Conservation (phyloP, 1,284 basidiomycete genomes). For the Tetrapyrgos nigripes region DNA sequence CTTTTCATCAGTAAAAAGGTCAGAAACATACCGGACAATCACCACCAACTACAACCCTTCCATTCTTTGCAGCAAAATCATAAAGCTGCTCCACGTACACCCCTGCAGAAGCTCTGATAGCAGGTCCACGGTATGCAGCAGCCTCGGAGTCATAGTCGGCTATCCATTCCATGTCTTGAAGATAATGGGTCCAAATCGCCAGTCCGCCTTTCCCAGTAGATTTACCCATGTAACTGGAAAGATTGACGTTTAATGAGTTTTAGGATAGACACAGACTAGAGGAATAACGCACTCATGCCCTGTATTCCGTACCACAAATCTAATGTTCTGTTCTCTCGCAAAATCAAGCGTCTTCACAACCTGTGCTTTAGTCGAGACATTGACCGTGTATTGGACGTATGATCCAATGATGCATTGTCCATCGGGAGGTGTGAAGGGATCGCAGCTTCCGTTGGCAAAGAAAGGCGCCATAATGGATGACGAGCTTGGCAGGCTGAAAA, state of each 20-base stretch:
- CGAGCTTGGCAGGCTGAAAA: slow-evolving; percentile 11
- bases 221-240: slow-evolving; percentile 25
- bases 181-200: slow-evolving; percentile 28
- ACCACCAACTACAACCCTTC: slow-evolving; percentile 25
- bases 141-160: slow-evolving; percentile 15
- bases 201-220: slow-evolving; percentile 24
- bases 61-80: slow-evolving; percentile 17
- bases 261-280: no score
- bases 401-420: slow-evolving; percentile 23
- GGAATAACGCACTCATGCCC: slow-evolving; percentile 27
- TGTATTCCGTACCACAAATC: slow-evolving; percentile 29
- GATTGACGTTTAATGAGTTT: background rate
- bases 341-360: slow-evolving; percentile 26
- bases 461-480: slow-evolving; percentile 21
- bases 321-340: slow-evolving; percentile 26
- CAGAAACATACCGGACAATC: slow-evolving; percentile 28
- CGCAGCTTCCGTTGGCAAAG: slow-evolving; percentile 29
- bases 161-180: slow-evolving; percentile 19
- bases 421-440: slow-evolving; percentile 24
- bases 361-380: slow-evolving; percentile 25
- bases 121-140: slow-evolving; percentile 18
- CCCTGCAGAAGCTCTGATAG: slow-evolving; percentile 21
- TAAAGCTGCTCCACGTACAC: slow-evolving; percentile 20
- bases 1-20: background rate
- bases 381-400: slow-evolving; percentile 30